phyloP scores from a whole-genome alignment of 2,329 filamentous ascomycete genomes.

The Anisogramma anomala region DNA sequence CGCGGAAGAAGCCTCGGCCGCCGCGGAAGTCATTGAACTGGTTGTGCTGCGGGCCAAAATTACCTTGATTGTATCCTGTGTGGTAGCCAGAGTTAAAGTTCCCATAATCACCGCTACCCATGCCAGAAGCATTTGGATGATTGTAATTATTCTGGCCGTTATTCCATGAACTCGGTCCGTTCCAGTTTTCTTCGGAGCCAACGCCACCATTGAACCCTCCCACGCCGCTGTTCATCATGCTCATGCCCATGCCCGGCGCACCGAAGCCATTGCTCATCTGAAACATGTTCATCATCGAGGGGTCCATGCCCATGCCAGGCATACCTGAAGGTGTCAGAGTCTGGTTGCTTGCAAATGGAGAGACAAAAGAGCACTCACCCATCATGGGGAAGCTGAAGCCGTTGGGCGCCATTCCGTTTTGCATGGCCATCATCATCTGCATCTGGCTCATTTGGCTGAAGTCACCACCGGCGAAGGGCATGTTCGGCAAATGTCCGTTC shows the following conservation, averaged over 20 bases:
- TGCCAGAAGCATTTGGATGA: conserved; percentile 71
- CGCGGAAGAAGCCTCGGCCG: conserved; percentile 54
- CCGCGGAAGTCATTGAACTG: conserved; percentile 68
- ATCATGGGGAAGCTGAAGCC: conserved; percentile 65
- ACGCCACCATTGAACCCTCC: conserved; percentile 58
- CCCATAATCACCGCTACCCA: conserved; percentile 71
- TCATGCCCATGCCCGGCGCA: conserved; percentile 63
- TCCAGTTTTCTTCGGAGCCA: conserved; percentile 67
- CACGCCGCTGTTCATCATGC: conserved; percentile 69
- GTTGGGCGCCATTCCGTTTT: conserved; percentile 49
- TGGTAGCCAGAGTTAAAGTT: conserved; percentile 66
- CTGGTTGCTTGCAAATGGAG: not conserved
- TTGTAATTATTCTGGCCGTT: conserved; percentile 82
- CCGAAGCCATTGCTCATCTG: conserved; percentile 63
- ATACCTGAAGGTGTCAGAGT: conserved; percentile 46
- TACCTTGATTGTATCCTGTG: conserved; percentile 72
- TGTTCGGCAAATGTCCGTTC: conserved; percentile 42
- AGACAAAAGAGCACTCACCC: conserved; percentile 48
- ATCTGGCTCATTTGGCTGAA: conserved; percentile 51
- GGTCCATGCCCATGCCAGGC: conserved; percentile 77
- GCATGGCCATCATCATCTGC: conserved; percentile 71
- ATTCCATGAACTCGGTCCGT: conserved; percentile 73
- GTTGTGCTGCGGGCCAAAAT: conserved; percentile 61
- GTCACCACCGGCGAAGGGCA: conserved; percentile 53
- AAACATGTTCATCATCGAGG: conserved; percentile 62